Evolutionary conservation across 2,329 filamentous ascomycete genomes (phyloP).

Genomic region (Cryphonectria parasitica): DNA sequence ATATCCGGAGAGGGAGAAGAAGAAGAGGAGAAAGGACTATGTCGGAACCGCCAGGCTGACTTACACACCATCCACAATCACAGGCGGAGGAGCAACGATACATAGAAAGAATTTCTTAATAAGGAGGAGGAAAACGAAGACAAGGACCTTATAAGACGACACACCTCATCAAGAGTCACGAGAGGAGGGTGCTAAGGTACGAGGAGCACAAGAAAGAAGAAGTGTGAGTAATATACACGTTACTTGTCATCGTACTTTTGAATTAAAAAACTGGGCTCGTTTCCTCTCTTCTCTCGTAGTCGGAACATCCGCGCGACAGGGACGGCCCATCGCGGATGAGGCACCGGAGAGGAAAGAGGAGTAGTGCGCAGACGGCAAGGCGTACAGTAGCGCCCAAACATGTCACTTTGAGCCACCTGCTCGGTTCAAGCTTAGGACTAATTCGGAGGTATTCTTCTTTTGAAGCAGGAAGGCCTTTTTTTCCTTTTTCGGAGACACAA

Average conservation of each 20-base stretch:
- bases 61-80: neutral
- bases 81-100: neutral
- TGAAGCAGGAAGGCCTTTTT: no score
- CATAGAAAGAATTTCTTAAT: neutral
- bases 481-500: neutral
- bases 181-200: neutral
- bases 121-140: neutral
- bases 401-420: neutral
- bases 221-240: neutral
- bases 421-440: neutral
- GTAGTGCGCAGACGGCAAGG: neutral
- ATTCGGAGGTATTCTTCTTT: no score
- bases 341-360: neutral
- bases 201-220: neutral
- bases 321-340: constrained; percentile 14
- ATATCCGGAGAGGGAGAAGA: neutral
- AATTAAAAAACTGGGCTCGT: neutral
- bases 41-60: neutral
- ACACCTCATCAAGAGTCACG: neutral
- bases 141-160: neutral
- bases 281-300: neutral
- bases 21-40: neutral
- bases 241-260: neutral
- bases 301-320: neutral
- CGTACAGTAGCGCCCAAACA: neutral